Base-by-base conservation (phyloP, 176 grass and related monocot species). In the Olyra latifolia region DNA sequence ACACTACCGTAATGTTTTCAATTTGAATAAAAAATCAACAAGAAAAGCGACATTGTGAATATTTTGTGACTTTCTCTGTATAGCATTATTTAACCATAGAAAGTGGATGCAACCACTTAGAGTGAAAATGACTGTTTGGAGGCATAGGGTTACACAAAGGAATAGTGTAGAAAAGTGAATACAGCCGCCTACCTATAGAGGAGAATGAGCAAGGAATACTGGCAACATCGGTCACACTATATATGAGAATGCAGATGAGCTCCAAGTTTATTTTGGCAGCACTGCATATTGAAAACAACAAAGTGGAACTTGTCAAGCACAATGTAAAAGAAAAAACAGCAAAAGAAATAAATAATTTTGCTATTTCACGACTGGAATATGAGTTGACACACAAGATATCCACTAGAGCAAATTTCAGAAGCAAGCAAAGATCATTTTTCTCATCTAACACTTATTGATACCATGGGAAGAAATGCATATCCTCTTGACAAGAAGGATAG, bases 261-360 rank as follows among this genome's bases (percentile, higher is more conserved):
- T 27, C 24, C 7, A 6, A 19, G 42, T 82, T 61, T 66, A 5
- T 42, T 70, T 80, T 20, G 42, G 41, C 41, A n/a, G 53, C 30
- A 30, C 14, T 45, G 44, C 12, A 5, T 64, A 38, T 28, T 78
- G 66, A 81, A 80, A 81, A 29, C 23, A 70, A 69, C 46, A 66
- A 29, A 81, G 52, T 69, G 40, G 25, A 81, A 58, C 17, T 13
- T 46, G 48, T 70, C 52, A 80, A 57, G 16, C 27, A 53, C 65
- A 30, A 43, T 42, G 63, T 55, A 55, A 52, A 79, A 54, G 24
- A 69, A 54, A 43, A 57, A 54, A 22, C 55, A 48, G 42, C 67
- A 38, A 63, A 23, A 32, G 75, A 17, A 77, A 60, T 32, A 42
- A 38, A 60, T 60, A 48, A 20, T 29, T 20, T 49, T 63, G 44